Evolutionary conservation across 352 stramenopile species (phyloP).

Genomic region (Phytophthora pluvialis): DNA sequence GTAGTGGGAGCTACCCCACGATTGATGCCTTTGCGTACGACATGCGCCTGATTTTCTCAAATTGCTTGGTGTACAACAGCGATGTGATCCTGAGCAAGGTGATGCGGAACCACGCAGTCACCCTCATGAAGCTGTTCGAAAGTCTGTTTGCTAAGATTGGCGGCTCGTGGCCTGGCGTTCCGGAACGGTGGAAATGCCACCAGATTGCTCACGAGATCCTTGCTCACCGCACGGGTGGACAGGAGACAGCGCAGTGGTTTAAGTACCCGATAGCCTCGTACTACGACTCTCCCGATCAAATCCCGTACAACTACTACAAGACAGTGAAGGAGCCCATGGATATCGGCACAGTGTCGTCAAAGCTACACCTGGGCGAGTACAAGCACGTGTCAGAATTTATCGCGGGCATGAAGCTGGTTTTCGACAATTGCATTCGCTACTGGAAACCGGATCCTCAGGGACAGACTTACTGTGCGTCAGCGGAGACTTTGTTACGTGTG

Average conservation of each 20-base stretch:
- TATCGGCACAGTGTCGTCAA: conserved; percentile 76
- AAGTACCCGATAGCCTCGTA: conserved; percentile 89
- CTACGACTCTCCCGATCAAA: conserved; percentile 82
- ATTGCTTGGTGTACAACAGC: conserved; percentile 90
- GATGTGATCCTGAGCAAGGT: conserved; percentile 85
- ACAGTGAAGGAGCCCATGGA: conserved; percentile 85
- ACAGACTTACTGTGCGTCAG: conserved; percentile 80
- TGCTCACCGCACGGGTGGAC: conserved; percentile 68
- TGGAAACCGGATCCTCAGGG: conserved; percentile 81
- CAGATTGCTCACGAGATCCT: conserved; percentile 84
- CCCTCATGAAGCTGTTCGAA: conserved; percentile 87
- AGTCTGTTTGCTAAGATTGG: conserved; percentile 73
- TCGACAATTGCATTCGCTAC: conserved; percentile 88
- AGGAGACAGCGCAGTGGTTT: conserved; percentile 88
- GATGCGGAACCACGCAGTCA: conserved; percentile 85
- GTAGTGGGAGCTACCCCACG: conserved; percentile 68
- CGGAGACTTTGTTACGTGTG: conserved; percentile 58
- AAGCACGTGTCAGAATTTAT: conserved; percentile 64
- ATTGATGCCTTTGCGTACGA: conserved; percentile 77
- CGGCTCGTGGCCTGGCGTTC: conserved; percentile 66
- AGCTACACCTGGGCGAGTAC: conserved; percentile 74
- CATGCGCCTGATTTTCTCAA: conserved; percentile 87
- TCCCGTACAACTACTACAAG: conserved; percentile 86
- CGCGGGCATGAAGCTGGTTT: conserved; percentile 75
- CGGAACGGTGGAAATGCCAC: conserved; percentile 86